These are phyloP conservation scores for Colletotrichum navitas DNA, from an alignment of 2,329 filamentous ascomycete species.

Conservation along the genomic window DNA sequence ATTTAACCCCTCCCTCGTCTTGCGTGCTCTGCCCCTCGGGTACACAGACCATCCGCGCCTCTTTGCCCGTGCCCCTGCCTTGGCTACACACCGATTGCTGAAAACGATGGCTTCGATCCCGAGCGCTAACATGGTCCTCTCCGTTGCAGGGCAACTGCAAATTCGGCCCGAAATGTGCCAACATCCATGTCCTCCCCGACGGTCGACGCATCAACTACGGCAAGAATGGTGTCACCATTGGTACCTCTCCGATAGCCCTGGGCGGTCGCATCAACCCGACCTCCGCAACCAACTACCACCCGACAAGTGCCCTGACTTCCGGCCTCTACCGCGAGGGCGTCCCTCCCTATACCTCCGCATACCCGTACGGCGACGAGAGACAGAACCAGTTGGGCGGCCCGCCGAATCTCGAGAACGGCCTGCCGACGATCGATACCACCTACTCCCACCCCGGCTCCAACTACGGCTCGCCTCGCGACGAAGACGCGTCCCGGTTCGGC, in stretches of 20 bases:
- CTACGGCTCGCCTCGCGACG: constrained; percentile 88
- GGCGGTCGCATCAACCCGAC: constrained; percentile 77
- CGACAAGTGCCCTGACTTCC: constrained; percentile 77
- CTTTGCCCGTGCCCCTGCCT: constrained; percentile 20
- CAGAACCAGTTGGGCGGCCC: constrained; percentile 61
- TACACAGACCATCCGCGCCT: constrained; percentile 29
- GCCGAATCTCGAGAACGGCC: constrained; percentile 66
- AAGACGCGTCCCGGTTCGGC: constrained; percentile 69
- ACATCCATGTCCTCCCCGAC: constrained; percentile 94
- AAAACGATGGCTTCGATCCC: constrained; percentile 3
- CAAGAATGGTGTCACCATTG: constrained; percentile 76
- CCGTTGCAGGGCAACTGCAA: constrained; percentile 90
- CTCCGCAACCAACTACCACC: constrained; percentile 63
- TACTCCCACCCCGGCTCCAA: constrained; percentile 67
- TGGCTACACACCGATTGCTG: constrained; percentile 25
- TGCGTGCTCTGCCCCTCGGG: constrained; percentile 28
- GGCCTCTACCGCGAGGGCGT: constrained; percentile 60
- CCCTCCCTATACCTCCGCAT: constrained; percentile 55
- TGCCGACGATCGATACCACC: constrained; percentile 70
- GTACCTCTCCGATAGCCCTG: constrained; percentile 68
- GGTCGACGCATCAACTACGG: constrained; percentile 90
- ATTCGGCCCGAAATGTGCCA: constrained; percentile 97
- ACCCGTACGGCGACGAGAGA: constrained; percentile 56
- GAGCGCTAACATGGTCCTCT: constrained; percentile 23
- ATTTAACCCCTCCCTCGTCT: constrained; percentile 41